Conservation (phyloP, 1,284 basidiomycete genomes). For the Heterobasidion annosum region DNA sequence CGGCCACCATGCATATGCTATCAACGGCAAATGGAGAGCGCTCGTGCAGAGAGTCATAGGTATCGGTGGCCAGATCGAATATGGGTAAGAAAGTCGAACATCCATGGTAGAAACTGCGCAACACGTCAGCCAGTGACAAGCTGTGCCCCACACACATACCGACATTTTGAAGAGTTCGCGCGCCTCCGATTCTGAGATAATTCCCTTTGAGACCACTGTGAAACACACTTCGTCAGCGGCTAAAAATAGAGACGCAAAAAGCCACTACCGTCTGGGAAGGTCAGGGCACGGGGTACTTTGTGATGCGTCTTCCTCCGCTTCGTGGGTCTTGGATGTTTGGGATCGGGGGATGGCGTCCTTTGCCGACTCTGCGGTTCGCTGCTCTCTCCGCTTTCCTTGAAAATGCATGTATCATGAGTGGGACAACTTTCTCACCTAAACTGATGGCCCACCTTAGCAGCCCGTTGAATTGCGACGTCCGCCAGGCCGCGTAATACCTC, state of each 20-base stretch:
- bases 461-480: conserved; percentile 69
- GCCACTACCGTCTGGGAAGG: conserved; percentile 59
- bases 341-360: conserved; percentile 59
- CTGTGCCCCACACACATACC: conserved; percentile 15
- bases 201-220: conserved; percentile 69
- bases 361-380: conserved; percentile 69
- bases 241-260: conserved; percentile 9
- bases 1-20: conserved; percentile 84
- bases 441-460: conserved; percentile 48
- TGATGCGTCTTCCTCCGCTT: conserved; percentile 68
- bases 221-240: conserved; percentile 6
- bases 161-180: conserved; percentile 79
- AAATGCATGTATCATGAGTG: conserved; percentile 1
- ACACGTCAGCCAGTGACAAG: conserved; percentile 6
- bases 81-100: conserved; percentile 87
- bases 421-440: conserved; percentile 8
- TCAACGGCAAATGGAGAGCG: conserved; percentile 82
- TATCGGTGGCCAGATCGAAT: conserved; percentile 72
- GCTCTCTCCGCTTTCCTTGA: conserved; percentile 62
- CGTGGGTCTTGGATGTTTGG: conserved; percentile 46
- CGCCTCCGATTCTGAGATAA: conserved; percentile 74
- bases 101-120: conserved; percentile 69
- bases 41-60: conserved; percentile 71
- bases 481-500: conserved; percentile 74
- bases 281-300: conserved; percentile 37